These are phyloP conservation scores for Globisporangium megalacanthum DNA, from an alignment of 352 stramenopile genomes.

Conservation along the genomic window DNA sequence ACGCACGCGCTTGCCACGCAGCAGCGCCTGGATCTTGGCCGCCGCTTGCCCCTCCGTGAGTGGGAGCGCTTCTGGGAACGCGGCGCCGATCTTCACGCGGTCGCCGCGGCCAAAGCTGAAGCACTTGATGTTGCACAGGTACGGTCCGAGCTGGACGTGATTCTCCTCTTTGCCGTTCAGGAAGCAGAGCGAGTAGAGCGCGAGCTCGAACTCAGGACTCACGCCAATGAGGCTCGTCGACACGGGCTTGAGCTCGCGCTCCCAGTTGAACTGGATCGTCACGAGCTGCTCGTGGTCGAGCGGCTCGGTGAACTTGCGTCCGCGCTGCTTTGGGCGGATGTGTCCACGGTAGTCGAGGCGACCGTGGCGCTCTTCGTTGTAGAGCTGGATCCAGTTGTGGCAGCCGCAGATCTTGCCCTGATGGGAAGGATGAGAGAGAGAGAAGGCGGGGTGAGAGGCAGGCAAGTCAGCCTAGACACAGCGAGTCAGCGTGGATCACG, in stretches of 20 bases:
- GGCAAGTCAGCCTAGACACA: not conserved
- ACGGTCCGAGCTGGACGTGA: conserved; percentile 77
- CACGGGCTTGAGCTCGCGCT: conserved; percentile 85
- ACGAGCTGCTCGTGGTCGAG: conserved; percentile 90
- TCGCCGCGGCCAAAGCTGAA: conserved; percentile 73
- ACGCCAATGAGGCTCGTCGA: conserved; percentile 93
- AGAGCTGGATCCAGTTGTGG: conserved; percentile 98
- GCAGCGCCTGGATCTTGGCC: conserved; percentile 64
- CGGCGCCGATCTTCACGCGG: conserved; percentile 73
- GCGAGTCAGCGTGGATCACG: not conserved
- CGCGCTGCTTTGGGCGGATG: conserved; percentile 85
- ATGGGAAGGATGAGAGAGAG: not conserved
- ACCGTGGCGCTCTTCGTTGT: conserved; percentile 91
- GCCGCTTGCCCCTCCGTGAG: conserved; percentile 68
- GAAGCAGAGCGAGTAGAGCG: conserved; percentile 96
- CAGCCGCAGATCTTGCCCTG: conserved; percentile 89
- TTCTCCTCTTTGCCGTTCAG: conserved; percentile 88
- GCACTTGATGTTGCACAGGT: conserved; percentile 89
- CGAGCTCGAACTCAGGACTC: conserved; percentile 95
- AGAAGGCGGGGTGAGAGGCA: not conserved
- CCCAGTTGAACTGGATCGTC: conserved; percentile 93
- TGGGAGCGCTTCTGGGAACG: conserved; percentile 71
- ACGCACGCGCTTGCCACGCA: conserved; percentile 42
- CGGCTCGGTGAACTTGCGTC: conserved; percentile 57
- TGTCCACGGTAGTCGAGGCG: conserved; percentile 93